A percentile compares a stretch with the other conserved stretches of the same genome.
phyloP scores from a whole-genome alignment of 2,329 filamentous ascomycete genomes.

The Paramyrothecium sp. region DNA sequence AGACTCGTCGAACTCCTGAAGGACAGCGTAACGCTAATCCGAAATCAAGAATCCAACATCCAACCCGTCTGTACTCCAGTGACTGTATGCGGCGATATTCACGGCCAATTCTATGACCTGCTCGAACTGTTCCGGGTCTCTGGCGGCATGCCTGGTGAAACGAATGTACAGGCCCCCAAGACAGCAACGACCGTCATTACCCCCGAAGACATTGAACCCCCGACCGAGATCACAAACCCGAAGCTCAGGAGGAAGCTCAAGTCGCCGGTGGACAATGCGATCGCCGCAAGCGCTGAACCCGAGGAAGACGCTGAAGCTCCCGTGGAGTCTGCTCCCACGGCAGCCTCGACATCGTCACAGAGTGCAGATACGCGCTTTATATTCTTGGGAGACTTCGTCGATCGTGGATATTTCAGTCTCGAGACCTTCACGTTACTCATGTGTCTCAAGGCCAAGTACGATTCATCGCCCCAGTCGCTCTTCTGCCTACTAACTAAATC shows the following conservation, averaged over 20 bases:
- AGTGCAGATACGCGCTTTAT: slow-evolving; percentile 57
- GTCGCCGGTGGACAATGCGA: slow-evolving; percentile 26
- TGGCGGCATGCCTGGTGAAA: slow-evolving; percentile 91
- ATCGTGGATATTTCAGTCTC: slow-evolving; percentile 94
- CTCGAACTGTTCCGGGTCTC: slow-evolving; percentile 96
- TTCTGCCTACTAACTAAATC: slow-evolving; percentile 14
- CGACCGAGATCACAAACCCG: slow-evolving; percentile 82
- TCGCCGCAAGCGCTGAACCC: slow-evolving; percentile 51
- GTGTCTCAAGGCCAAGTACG: slow-evolving; percentile 78
- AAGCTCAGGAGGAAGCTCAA: slow-evolving; percentile 85
- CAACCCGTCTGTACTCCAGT: slow-evolving; percentile 97
- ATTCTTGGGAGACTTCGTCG: slow-evolving; percentile 86
- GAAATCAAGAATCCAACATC: slow-evolving; percentile 82
- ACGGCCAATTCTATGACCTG: slow-evolving; percentile 97
- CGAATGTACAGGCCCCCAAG: slow-evolving; percentile 65
- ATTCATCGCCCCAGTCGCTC: not conserved
- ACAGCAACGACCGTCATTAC: slow-evolving; percentile 74
- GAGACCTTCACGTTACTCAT: slow-evolving; percentile 97
- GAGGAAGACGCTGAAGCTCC: slow-evolving; percentile 46
- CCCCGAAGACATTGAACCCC: slow-evolving; percentile 89
- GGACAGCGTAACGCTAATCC: slow-evolving; percentile 13
- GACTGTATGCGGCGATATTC: slow-evolving; percentile 96
- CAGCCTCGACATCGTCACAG: slow-evolving; percentile 35
- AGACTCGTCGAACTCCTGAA: slow-evolving; percentile 9
- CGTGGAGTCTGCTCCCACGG: slow-evolving; percentile 32